Evolutionary conservation across 2,329 filamentous ascomycete species (phyloP).

Genomic region (Penicillium sp.): DNA sequence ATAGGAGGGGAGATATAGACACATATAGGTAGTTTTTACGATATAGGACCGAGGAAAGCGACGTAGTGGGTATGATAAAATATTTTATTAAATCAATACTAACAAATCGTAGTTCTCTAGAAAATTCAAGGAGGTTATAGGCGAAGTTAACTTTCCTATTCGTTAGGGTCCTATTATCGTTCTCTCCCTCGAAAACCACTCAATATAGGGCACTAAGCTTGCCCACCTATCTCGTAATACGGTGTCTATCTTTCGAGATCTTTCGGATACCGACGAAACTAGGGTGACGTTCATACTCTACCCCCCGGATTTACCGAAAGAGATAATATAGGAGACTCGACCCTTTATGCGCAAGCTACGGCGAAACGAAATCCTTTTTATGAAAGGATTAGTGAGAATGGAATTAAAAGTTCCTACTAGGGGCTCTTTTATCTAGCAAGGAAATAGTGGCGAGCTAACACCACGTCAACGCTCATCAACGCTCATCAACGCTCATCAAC

Average conservation of each 20-base stretch:
- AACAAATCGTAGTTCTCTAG: slow-evolving; percentile 5
- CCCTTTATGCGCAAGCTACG: slow-evolving; percentile 1
- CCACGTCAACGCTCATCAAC: no score
- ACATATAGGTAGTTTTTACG: slow-evolving; percentile 1
- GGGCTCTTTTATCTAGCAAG: slow-evolving; percentile 13
- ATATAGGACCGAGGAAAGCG: neutral
- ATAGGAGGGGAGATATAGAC: neutral
- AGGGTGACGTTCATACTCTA: slow-evolving; percentile 10
- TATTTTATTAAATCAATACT: neutral
- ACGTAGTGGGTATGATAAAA: neutral
- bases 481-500: no score
- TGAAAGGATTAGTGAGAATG: slow-evolving; percentile 9
- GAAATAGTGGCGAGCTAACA: neutral
- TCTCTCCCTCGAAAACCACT: neutral
- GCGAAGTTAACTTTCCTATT: neutral
- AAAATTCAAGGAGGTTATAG: slow-evolving; percentile 11
- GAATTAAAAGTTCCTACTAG: slow-evolving; percentile 2
- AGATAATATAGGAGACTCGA: neutral
- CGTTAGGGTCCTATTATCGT: neutral
- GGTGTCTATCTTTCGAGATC: slow-evolving; percentile 11
- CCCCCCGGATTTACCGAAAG: slow-evolving; percentile 3
- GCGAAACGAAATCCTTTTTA: slow-evolving; percentile 10
- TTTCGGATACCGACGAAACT: neutral
- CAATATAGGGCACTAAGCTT: slow-evolving; percentile 1
- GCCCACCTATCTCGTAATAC: slow-evolving; percentile 1